These are phyloP conservation scores for Coemansia biformis DNA, from an alignment of 192 early-diverging fungal species.

Conservation along the genomic window DNA sequence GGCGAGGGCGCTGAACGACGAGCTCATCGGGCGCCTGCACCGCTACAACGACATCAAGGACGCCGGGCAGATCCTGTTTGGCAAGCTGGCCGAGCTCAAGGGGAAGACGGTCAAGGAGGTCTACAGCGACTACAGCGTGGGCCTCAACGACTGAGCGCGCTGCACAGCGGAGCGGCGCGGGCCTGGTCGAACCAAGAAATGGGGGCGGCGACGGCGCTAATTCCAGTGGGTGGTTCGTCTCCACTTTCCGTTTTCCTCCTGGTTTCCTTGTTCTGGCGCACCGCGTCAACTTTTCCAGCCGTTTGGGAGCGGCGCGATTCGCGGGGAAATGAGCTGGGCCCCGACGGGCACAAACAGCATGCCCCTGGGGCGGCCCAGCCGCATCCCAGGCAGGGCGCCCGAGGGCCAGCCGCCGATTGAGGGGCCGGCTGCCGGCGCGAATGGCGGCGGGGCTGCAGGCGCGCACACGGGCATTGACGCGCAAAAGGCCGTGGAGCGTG, in stretches of 20 bases:
- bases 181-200: no score
- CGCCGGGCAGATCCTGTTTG: slow-evolving; percentile 42
- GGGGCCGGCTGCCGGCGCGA: slow-evolving; percentile 2
- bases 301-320: not conserved
- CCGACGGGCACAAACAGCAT: slow-evolving; percentile 49
- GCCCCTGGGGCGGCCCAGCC: slow-evolving; percentile 39
- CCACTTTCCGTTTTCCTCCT: no score
- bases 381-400: slow-evolving; percentile 6
- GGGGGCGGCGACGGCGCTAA: no score
- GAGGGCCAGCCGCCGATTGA: not conserved
- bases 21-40: slow-evolving; percentile 38
- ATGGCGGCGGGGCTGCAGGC: not conserved
- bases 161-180: no score
- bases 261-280: no score
- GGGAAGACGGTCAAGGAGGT: slow-evolving; percentile 46
- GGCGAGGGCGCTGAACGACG: slow-evolving; percentile 26
- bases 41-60: slow-evolving; percentile 49
- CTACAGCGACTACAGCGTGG: slow-evolving; percentile 28
- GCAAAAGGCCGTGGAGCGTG: slow-evolving; percentile 35
- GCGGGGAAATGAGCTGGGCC: slow-evolving; percentile 33
- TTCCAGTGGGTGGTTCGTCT: no score
- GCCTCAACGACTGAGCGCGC: slow-evolving; percentile 13
- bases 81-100: slow-evolving; percentile 42
- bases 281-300: no score
- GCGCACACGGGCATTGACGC: slow-evolving; percentile 10